Base-by-base conservation (phyloP, 352 stramenopile species). In the Globisporangium cylindrosporum region DNA sequence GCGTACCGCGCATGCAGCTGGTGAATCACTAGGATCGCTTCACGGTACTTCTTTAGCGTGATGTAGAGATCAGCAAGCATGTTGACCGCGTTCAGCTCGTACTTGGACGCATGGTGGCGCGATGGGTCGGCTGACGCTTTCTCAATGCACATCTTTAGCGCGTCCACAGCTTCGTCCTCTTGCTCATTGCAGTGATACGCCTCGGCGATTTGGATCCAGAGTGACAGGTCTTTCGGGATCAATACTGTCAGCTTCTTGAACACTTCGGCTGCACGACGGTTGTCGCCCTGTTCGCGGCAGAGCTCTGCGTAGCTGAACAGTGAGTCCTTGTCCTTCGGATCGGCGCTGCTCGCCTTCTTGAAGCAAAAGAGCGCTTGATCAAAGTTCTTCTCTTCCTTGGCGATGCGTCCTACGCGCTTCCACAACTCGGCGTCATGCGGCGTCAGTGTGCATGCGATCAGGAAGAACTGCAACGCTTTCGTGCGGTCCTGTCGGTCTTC, bases 11-110 rank as follows among this genome's bases (percentile, higher is more conserved):
- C 76, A 59, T 93, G 82, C 4, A 94, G 76, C 25, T 91, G 75
- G 43, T 94, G 80, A 41, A 96, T 94, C 25, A 93, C 82, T 25
- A 81, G 68, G 66, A 96, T 92, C 22, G 88, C 86, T 34, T 93
- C 82, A 3, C 80, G 79, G 71, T 92, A 96, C 43, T 92, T 92
- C 65, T 90, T 92, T 9, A 94, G 74, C 32, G 86, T 92, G 69
- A 96, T 96, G 66, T 92, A 94, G 65, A 96, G 66, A 62, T 95
- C 88, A 0, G 86, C 82, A 8, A 95, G 81, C 88, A 95, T 95
- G 74, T 95, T 95, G n/a, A 94, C 80, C 1, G 88, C 88, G 46
- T 94, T 93, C 0, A 94, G 80, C 56, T 94, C 88, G 66, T 91
- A 90, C 51, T 92, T 92, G 0, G 83, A 90, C 14, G 82, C 81